phyloP scores from a whole-genome alignment of 495 filamentous ascomycete genomes.

The Cetradonia linearis region DNA sequence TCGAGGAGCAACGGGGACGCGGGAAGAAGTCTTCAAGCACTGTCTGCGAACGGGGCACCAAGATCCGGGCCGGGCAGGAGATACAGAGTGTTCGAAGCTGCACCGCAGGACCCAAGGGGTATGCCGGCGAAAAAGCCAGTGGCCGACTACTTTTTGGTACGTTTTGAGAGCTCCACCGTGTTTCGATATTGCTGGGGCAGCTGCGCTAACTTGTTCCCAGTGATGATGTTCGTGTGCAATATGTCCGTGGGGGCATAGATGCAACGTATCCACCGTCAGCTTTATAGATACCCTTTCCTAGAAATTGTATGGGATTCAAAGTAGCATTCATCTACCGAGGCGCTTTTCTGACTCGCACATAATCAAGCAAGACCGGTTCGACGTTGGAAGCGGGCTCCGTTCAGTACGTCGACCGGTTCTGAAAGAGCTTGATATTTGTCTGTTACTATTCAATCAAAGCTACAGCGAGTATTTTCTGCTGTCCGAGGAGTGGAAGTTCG shows the following conservation, averaged over 20 bases:
- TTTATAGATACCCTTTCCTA: background rate
- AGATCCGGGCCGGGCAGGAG: conserved; percentile 70
- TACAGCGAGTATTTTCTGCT: too few relatives aligned
- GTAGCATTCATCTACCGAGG: background rate
- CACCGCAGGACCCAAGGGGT: conserved; percentile 88
- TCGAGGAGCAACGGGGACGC: conserved; percentile 73
- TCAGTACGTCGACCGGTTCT: too few relatives aligned
- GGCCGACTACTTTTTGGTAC: conserved; percentile 86
- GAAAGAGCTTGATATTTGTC: too few relatives aligned
- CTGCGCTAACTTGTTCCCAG: background rate
- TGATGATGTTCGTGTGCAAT: background rate
- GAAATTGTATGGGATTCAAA: background rate
- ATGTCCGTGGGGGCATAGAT: background rate
- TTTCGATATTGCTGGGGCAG: too few relatives aligned
- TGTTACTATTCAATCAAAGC: too few relatives aligned
- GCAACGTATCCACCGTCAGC: background rate
- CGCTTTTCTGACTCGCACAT: too few relatives aligned
- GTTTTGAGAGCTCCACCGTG: background rate
- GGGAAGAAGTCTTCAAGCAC: conserved; percentile 39
- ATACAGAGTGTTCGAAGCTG: conserved; percentile 94
- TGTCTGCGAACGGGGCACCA: conserved; percentile 2
- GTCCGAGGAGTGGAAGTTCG: too few relatives aligned
- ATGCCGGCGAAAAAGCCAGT: conserved; percentile 99
- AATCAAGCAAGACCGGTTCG: too few relatives aligned
- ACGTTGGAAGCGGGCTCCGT: too few relatives aligned